These are phyloP conservation scores for Madurella fahalii DNA, from an alignment of 2,329 filamentous ascomycete genomes.

Conservation along the genomic window DNA sequence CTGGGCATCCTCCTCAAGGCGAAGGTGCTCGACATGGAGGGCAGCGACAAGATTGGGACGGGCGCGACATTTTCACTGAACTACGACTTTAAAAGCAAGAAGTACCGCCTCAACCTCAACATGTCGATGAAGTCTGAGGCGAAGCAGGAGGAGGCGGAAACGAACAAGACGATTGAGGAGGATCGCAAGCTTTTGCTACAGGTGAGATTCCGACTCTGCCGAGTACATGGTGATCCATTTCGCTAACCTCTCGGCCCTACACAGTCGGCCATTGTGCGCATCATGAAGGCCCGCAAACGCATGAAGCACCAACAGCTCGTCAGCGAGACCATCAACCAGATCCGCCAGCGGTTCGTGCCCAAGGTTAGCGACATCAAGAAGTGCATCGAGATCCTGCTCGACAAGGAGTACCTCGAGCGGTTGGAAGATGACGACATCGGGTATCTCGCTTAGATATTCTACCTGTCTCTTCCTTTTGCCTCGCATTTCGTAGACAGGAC, in stretches of 20 bases:
- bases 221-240: not conserved
- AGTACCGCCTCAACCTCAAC: conserved; percentile 95
- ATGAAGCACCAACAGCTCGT: conserved; percentile 97
- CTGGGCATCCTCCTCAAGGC: conserved; percentile 86
- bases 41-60: conserved; percentile 65
- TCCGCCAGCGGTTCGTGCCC: conserved; percentile 86
- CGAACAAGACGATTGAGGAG: conserved; percentile 99
- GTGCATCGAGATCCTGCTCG: conserved; percentile 95
- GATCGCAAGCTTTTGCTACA: conserved; percentile 94
- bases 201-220: conserved; percentile 51
- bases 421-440: conserved; percentile 91
- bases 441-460: conserved; percentile 70
- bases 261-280: conserved; percentile 95
- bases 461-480: not conserved
- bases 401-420: conserved; percentile 98
- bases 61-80: conserved; percentile 83
- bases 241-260: conserved; percentile 17
- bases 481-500: no score
- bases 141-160: conserved; percentile 94
- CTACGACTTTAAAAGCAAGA: conserved; percentile 96
- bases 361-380: conserved; percentile 98
- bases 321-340: conserved; percentile 92
- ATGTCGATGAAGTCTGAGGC: conserved; percentile 91
- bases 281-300: conserved; percentile 99
- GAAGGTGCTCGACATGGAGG: conserved; percentile 74